Evolutionary conservation across 2,329 filamentous ascomycete genomes (phyloP), one percentile per base, ranked within the genome.

Genomic region (Pseudomassariella vexata): DNA sequence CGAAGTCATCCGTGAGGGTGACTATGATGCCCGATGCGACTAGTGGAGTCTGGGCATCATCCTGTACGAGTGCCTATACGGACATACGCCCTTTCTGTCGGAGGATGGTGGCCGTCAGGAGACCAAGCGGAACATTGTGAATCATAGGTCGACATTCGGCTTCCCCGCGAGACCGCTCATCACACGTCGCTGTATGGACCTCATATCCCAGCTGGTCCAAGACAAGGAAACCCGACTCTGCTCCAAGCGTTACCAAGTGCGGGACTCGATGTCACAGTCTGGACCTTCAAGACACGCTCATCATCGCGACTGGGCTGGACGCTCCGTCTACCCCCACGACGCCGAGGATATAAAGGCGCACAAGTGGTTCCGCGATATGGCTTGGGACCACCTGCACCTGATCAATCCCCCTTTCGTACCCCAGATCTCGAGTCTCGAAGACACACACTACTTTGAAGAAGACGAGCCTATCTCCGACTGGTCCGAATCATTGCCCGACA

Each of bases 1-100:
- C 2, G 92, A 96, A 63, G 85, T 96, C 12, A 81, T 95, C 36
- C 68, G 74, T 43, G 86, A 89, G 18, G 74, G 87, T 29, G 63
- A 72, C 22, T 96, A 96, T 56, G 92, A 96, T 59, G 90, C 85
- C 19, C 74, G 90, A 50, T 96, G 90, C 60, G 90, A 96, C 60
- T 96, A 76, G 87, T 96, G 85, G 90, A 95, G 89, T 60, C 76
- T 96, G 46, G 90, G 88, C 32, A 79, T 96, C 52, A 95, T 96
- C 51, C 61, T 96, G 35, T 96, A 86, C 50, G 90, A 96, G 70
- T 95, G 90, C 49, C 66, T 96, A 2, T 96, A 92, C 53, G 90
- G 90, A 1, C 83, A 82, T 39, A 95, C 90, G 1, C 90, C 90
- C 0, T 96, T 96, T 55, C 76, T 89, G 32, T 78, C 83, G 11